Conservation (phyloP, 768 basidiomycete genomes). For the Psilocybe tampanensis region DNA sequence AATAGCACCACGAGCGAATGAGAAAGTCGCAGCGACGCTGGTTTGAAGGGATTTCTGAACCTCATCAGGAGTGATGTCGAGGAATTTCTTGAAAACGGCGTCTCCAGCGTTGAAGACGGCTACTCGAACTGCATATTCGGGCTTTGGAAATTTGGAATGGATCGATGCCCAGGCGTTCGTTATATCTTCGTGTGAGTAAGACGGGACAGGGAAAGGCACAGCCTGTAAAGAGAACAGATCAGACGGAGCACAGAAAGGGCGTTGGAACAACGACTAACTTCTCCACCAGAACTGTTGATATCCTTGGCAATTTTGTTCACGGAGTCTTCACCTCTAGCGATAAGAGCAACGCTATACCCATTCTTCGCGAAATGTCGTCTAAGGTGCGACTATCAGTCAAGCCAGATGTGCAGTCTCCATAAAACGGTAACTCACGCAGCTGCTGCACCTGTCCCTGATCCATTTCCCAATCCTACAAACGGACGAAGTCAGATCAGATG, state of each 20-base stretch:
- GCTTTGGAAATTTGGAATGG: constrained; percentile 46
- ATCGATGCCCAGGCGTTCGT: constrained; percentile 49
- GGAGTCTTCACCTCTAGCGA: constrained; percentile 57
- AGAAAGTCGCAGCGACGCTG: constrained; percentile 60
- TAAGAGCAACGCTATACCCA: constrained; percentile 68
- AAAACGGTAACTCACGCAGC: constrained; percentile 45
- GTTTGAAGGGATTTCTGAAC: constrained; percentile 49
- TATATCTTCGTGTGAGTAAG: constrained; percentile 54
- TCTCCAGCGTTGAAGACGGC: constrained; percentile 67
- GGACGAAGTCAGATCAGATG: not conserved
- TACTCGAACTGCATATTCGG: constrained; percentile 54
- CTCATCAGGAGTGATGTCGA: constrained; percentile 62
- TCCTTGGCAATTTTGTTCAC: constrained; percentile 54
- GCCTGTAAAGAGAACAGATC: constrained; percentile 41
- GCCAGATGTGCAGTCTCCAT: not conserved
- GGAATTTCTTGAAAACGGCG: constrained; percentile 66
- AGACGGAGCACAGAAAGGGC: not conserved
- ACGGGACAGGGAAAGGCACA: constrained; percentile 51
- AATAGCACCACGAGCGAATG: constrained; percentile 65
- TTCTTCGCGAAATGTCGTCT: constrained; percentile 66
- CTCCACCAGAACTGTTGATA: constrained; percentile 57
- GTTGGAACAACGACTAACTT: constrained; percentile 36
- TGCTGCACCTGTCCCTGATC: constrained; percentile 57
- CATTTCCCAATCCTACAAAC: constrained; percentile 44
- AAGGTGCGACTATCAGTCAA: constrained; percentile 3